Conservation (phyloP, 768 basidiomycete genomes). For the Steccherinum ochraceum region DNA sequence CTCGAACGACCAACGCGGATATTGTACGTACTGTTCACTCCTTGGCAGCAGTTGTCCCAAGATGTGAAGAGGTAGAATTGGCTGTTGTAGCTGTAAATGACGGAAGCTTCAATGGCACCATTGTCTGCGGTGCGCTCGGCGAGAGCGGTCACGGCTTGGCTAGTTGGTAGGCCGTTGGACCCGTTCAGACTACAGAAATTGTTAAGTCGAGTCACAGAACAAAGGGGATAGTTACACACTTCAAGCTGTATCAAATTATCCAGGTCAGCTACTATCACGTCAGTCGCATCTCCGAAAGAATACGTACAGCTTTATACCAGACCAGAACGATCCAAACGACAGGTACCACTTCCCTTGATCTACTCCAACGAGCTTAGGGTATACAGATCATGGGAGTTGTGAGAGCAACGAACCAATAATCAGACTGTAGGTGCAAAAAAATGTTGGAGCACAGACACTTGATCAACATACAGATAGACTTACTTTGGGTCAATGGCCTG, state of each 20-base stretch:
- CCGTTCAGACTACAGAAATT: conserved; percentile 24
- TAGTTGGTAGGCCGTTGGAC: conserved; percentile 36
- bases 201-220: neutral
- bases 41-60: conserved; percentile 49
- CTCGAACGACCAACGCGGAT: conserved; percentile 49
- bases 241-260: neutral
- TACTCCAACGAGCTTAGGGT: conserved; percentile 7
- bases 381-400: neutral
- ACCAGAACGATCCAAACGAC: conserved; percentile 51
- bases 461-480: conserved; percentile 10
- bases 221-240: neutral
- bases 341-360: conserved; percentile 42
- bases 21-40: conserved; percentile 50
- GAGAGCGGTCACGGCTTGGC: conserved; percentile 33
- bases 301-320: conserved; percentile 38
- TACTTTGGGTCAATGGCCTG: conserved; percentile 52
- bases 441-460: neutral
- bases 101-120: conserved; percentile 45
- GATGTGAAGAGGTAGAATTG: conserved; percentile 52
- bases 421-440: conserved; percentile 10
- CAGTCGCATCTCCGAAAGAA: conserved; percentile 18
- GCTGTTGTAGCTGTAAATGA: conserved; percentile 35
- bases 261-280: too few species aligned
- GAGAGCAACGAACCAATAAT: conserved; percentile 25
- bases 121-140: conserved; percentile 37